Evolutionary conservation across 2,329 filamentous ascomycete species (phyloP), one percentile per base, ranked within the genome.

Genomic region (Penicillium concentricum): DNA sequence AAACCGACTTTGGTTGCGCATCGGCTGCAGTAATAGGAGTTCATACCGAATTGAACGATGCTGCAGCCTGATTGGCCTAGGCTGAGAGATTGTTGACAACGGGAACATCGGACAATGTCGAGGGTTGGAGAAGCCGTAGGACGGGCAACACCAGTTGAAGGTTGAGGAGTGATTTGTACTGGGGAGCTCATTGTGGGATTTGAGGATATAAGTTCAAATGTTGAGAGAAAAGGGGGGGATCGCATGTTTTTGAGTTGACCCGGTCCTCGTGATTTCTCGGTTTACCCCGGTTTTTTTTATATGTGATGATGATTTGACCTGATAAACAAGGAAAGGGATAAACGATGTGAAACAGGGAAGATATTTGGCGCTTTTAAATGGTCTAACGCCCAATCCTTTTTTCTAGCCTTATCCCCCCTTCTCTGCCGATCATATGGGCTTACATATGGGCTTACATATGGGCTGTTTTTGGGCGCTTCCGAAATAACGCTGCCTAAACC

Each of bases 11-110:
- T 76, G 16, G 70, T 71, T 22, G 76, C 76, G 59, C 76, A 79
- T 48, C 76, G 74, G 48, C 66, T 72, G 65, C 78, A 81, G 62
- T 81, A 81, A 60, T 80, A 80, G 20, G 76, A 78, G 58, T 80
- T 81, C 69, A 78, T 77, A 52, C 77, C 78, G 64, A 79, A 79
- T 44, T 74, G 75, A 18, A 80, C 74, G 2, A 72, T 72, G 5
- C 72, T 74, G 1, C 70, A 63, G 10, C 71, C 66, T 8, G 74
- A 72, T 8, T 69, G 64, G 38, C 68, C 67, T n/a, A 79, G 65
- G 49, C 72, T 78, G 63, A 81, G 69, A 8, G 76, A 77, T 57
- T 76, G 73, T 66, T 80, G 77, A 63, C 78, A 81, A 22, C 78
- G 67, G 15, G 77, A 80, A 63, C 78, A 81, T 50, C 78, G 76